Evolutionary conservation across 108 stramenopile genomes (phyloP).

Genomic region (Asterionellopsis glacialis): DNA sequence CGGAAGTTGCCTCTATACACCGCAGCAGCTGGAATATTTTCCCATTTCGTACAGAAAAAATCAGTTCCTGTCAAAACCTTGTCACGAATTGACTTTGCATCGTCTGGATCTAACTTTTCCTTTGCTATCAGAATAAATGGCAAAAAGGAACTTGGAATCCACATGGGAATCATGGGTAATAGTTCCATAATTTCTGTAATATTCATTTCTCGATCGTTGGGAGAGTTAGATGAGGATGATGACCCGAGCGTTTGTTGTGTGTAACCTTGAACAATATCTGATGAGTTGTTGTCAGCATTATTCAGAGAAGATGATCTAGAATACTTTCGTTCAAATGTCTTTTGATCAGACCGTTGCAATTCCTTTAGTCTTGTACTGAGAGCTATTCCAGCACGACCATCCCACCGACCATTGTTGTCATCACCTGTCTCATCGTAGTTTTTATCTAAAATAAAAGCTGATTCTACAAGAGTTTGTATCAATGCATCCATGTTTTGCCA

Average conservation of each 20-base stretch:
- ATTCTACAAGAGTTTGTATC: slow-evolving; percentile 31
- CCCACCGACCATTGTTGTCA: slow-evolving; percentile 11
- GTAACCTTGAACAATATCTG: slow-evolving; percentile 10
- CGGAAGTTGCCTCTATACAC: slow-evolving; percentile 59
- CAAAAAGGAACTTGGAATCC: slow-evolving; percentile 57
- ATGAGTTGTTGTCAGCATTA: background rate
- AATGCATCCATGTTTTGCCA: slow-evolving; percentile 15
- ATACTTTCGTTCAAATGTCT: slow-evolving; percentile 16
- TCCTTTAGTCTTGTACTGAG: slow-evolving; percentile 26
- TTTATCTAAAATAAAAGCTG: slow-evolving; percentile 26
- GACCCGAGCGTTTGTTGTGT: slow-evolving; percentile 5
- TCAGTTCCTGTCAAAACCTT: slow-evolving; percentile 42
- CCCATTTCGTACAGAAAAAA: slow-evolving; percentile 57
- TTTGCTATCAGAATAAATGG: slow-evolving; percentile 38
- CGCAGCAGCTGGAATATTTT: slow-evolving; percentile 52
- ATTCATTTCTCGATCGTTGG: background rate
- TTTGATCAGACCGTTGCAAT: slow-evolving; percentile 18
- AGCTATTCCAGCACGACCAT: slow-evolving; percentile 21
- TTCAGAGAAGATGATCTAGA: background rate
- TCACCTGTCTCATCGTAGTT: background rate
- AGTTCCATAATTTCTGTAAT: slow-evolving; percentile 20
- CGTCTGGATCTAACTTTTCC: slow-evolving; percentile 22
- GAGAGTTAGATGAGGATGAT: slow-evolving; percentile 1
- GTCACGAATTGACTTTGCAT: slow-evolving; percentile 45
- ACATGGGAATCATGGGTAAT: slow-evolving; percentile 49